Evolutionary conservation across 371 early-diverging fungal species (phyloP).

Genomic region (Mortierella sp.): DNA sequence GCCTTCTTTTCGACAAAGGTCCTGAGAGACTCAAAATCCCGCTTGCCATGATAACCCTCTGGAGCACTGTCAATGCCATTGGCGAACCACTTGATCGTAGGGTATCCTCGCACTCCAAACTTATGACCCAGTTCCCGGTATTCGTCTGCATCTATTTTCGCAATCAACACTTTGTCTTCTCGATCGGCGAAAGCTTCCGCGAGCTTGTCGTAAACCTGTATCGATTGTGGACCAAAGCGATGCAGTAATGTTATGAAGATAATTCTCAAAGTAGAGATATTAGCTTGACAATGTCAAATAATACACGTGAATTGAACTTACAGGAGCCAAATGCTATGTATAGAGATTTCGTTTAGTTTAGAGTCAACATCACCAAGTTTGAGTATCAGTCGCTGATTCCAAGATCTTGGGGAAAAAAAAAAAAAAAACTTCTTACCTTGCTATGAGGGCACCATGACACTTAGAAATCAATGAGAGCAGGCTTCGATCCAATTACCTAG

Average conservation of each 20-base stretch:
- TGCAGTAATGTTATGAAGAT: no score
- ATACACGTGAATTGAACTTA: neutral
- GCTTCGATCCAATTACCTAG: conserved; percentile 10
- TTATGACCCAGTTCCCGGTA: conserved; percentile 76
- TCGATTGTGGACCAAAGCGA: neutral
- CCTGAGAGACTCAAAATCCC: conserved; percentile 79
- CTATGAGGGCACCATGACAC: conserved; percentile 97
- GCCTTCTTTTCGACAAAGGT: conserved; percentile 84
- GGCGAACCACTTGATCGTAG: conserved; percentile 79
- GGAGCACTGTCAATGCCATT: conserved; percentile 74
- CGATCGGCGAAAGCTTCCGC: conserved; percentile 76
- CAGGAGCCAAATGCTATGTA: neutral
- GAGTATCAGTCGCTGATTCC: no score
- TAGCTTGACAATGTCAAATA: neutral
- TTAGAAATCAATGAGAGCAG: conserved; percentile 83
- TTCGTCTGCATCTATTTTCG: conserved; percentile 89
- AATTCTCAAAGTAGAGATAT: no score
- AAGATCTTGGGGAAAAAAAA: no score
- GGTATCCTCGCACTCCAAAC: conserved; percentile 82
- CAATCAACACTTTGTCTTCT: conserved; percentile 81
- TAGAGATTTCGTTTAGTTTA: no score
- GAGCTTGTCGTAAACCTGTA: conserved; percentile 78
- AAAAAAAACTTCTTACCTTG: conserved; percentile 71
- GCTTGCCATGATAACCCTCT: conserved; percentile 76
- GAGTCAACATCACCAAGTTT: no score